A percentile compares a stretch with the other conserved stretches of the same genome.
These are phyloP conservation scores for Pseudopyricularia cyperi DNA, from an alignment of 2,329 filamentous ascomycete species.

Conservation along the genomic window DNA sequence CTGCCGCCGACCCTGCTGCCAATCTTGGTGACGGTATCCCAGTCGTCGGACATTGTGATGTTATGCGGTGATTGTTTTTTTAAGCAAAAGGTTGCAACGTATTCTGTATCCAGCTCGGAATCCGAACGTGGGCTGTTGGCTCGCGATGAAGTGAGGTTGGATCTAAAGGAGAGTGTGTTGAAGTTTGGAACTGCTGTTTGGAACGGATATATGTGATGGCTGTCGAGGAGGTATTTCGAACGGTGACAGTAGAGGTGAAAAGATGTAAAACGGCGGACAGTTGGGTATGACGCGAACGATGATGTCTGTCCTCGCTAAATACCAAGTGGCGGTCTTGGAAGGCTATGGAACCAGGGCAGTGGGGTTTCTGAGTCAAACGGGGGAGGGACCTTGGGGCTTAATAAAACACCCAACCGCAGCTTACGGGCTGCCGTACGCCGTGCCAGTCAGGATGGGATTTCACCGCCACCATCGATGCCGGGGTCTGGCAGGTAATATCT, in stretches of 20 bases:
- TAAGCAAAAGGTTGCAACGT: constrained; percentile 1
- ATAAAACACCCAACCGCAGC: neutral
- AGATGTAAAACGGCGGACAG: neutral
- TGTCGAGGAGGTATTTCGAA: neutral
- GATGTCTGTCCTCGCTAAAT: neutral
- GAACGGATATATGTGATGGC: neutral
- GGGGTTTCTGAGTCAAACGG: constrained; percentile 17
- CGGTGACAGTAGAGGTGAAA: neutral
- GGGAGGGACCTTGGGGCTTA: constrained; percentile 3
- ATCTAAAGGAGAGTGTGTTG: neutral
- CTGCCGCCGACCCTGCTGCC: constrained; percentile 64
- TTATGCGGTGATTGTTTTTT: constrained; percentile 7
- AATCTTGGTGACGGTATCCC: constrained; percentile 86
- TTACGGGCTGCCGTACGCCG: neutral
- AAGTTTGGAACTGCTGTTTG: neutral
- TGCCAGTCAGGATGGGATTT: neutral
- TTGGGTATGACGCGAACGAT: neutral
- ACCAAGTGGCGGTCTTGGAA: constrained; percentile 1
- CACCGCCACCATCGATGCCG: neutral
- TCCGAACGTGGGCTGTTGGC: neutral
- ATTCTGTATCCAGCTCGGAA: neutral
- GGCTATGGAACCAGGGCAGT: constrained; percentile 1
- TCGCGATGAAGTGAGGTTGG: neutral
- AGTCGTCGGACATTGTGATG: constrained; percentile 60
- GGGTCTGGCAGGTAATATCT: neutral